A percentile compares a stretch with the other conserved stretches of the same genome.
Conservation (phyloP, 441 rosid species). For the Metrosideros polymorpha region DNA sequence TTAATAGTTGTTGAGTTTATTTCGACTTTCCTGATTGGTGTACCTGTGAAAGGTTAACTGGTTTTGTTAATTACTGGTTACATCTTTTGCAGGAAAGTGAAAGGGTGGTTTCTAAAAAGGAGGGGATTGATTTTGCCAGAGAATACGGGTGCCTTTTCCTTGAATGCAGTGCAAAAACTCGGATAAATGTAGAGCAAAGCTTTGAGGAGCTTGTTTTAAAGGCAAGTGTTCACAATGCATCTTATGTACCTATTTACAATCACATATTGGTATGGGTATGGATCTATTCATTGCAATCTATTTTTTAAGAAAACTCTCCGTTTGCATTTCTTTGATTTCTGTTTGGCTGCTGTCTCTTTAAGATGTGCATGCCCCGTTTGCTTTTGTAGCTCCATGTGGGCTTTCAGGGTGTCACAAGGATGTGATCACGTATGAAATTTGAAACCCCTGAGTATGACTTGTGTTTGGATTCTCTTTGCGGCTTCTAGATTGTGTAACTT, state of each 20-base stretch:
- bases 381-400: neutral
- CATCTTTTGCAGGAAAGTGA: conserved; percentile 49
- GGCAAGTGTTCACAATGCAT: conserved; percentile 17
- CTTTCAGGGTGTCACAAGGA: neutral
- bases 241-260: neutral
- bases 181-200: conserved; percentile 65
- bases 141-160: conserved; percentile 63
- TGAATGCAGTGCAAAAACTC: conserved; percentile 72
- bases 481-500: neutral
- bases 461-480: neutral
- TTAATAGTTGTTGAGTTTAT: neutral
- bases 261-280: neutral
- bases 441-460: neutral
- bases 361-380: neutral
- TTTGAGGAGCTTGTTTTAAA: conserved; percentile 75
- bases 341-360: neutral
- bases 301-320: neutral
- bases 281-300: neutral
- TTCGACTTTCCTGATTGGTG: neutral
- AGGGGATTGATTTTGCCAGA: conserved; percentile 62
- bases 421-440: neutral
- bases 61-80: neutral
- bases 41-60: neutral
- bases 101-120: conserved; percentile 62
- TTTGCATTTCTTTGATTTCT: neutral